Evolutionary conservation across 78 protist species (phyloP).

Genomic region (Pelomyxa schiedti): DNA sequence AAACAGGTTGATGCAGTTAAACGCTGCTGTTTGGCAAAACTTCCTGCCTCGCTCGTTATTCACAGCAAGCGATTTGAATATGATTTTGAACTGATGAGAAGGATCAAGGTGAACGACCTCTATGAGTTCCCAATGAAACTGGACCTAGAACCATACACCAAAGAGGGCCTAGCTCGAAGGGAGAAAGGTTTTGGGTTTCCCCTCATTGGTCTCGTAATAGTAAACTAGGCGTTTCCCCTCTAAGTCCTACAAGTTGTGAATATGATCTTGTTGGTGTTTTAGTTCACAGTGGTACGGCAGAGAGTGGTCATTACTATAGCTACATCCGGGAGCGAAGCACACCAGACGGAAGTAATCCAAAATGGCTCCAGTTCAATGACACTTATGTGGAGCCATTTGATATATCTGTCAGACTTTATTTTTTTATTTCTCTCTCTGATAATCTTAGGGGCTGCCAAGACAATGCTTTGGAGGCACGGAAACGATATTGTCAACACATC

Average conservation of each 20-base stretch:
- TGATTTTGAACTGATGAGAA: conserved; percentile 44
- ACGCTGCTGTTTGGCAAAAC: conserved; percentile 21
- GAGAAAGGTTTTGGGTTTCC: neutral
- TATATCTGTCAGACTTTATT: neutral
- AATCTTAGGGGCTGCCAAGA: conserved; percentile 53
- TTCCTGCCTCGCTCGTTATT: conserved; percentile 35
- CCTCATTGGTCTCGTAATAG: too few species aligned
- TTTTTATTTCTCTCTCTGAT: neutral
- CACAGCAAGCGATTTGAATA: conserved; percentile 50
- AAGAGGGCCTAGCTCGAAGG: conserved; percentile 10
- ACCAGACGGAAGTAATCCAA: neutral
- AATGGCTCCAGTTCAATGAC: conserved; percentile 78
- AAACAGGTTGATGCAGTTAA: conserved; percentile 45
- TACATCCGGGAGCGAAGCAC: conserved; percentile 42
- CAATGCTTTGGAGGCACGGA: conserved; percentile 33
- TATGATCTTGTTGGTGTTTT: conserved; percentile 71
- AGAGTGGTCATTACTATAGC: conserved; percentile 80
- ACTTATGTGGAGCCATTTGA: conserved; percentile 58
- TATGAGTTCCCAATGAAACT: conserved; percentile 61
- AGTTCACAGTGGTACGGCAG: conserved; percentile 81
- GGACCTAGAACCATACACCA: conserved; percentile 66
- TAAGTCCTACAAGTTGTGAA: neutral
- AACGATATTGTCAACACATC: conserved; percentile 12
- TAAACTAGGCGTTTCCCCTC: neutral
- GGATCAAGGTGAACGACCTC: conserved; percentile 45